Evolutionary conservation across 176 grass and related monocot genomes (phyloP).

Genomic region (Aechmea fasciata): DNA sequence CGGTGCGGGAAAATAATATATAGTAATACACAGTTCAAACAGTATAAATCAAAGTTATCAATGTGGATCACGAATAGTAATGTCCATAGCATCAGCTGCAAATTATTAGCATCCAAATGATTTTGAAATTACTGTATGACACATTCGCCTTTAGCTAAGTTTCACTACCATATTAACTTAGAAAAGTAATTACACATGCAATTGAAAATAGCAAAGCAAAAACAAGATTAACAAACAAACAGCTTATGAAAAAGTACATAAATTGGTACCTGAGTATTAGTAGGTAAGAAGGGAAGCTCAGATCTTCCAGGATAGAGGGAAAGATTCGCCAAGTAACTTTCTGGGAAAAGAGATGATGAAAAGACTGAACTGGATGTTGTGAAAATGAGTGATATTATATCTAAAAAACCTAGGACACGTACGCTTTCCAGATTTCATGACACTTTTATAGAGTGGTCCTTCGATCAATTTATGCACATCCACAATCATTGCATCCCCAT

Average conservation of each 20-base stretch:
- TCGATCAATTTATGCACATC: conserved; percentile 50
- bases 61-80: too few relatives aligned
- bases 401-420: conserved; percentile 12
- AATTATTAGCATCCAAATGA: too few relatives aligned
- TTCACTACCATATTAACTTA: too few relatives aligned
- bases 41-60: too few relatives aligned
- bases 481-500: conserved; percentile 35
- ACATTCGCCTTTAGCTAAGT: too few relatives aligned
- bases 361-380: not conserved
- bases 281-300: conserved; percentile 72
- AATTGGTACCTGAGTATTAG: conserved; percentile 59
- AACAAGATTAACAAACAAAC: not conserved
- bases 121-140: too few relatives aligned
- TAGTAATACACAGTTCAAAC: too few relatives aligned
- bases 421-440: conserved; percentile 74
- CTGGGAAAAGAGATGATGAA: conserved; percentile 29
- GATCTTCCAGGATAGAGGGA: conserved; percentile 68
- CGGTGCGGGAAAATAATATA: too few relatives aligned
- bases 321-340: conserved; percentile 89
- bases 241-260: conserved; percentile 13
- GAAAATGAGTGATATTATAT: not conserved
- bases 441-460: conserved; percentile 62
- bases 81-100: too few relatives aligned
- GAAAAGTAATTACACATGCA: too few relatives aligned
- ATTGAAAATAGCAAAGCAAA: too few relatives aligned